Conservation (phyloP, 495 filamentous ascomycete species). For the Neurospora sp. region DNA sequence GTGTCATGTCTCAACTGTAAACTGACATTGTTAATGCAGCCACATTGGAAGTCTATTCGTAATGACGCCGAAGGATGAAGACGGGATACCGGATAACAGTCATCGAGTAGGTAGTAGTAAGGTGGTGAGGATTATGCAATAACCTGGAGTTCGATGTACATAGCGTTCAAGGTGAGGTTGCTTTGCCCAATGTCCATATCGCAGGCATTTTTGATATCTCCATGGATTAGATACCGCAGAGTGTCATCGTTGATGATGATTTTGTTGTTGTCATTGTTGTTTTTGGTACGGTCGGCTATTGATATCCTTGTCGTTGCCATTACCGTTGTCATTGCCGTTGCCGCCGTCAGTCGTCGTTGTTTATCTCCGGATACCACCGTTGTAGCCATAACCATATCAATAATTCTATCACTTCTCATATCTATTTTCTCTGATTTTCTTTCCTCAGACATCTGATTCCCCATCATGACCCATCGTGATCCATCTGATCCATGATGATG, state of each 20-base stretch:
- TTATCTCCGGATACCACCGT: not conserved
- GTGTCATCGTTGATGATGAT: not conserved
- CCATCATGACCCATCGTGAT: not conserved
- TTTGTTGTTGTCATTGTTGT: not conserved
- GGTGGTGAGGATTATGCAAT: not conserved
- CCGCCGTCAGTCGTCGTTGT: not conserved
- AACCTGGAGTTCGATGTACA: too few relatives aligned
- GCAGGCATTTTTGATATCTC: not conserved
- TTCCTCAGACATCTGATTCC: not conserved
- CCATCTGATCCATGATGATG: not conserved
- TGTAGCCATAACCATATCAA: not conserved
- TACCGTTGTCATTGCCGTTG: not conserved
- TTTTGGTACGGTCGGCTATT: not conserved
- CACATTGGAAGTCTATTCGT: not conserved
- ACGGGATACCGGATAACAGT: not conserved
- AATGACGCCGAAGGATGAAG: not conserved
- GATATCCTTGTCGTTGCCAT: not conserved
- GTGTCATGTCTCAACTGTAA: not conserved
- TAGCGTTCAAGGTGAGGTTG: not conserved
- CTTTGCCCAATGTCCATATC: not conserved
- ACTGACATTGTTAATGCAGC: not conserved
- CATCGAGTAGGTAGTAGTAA: not conserved
- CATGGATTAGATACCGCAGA: not conserved
- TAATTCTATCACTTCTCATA: not conserved
- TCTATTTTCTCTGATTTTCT: not conserved